Evolutionary conservation across 2,329 filamentous ascomycete genomes (phyloP).

Genomic region (Fonsecaea pedrosoi): DNA sequence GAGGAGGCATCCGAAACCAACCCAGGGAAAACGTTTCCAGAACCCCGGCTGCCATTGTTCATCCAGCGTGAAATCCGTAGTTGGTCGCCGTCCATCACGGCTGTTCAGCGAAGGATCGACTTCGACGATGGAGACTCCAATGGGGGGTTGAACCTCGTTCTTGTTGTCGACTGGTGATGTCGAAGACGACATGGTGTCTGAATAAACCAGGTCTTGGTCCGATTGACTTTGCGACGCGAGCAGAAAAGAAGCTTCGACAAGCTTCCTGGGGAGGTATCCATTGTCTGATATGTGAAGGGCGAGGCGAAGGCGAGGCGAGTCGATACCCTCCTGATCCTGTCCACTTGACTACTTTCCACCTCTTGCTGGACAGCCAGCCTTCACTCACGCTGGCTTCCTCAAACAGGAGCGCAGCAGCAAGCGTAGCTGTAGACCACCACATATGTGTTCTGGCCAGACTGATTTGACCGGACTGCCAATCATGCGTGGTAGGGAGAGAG

Average conservation of each 20-base stretch:
- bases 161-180: background rate
- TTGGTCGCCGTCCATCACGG: background rate
- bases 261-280: background rate
- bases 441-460: background rate
- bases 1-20: background rate
- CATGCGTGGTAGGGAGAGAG: background rate
- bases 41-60: background rate
- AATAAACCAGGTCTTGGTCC: background rate
- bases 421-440: background rate
- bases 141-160: background rate
- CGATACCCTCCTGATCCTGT: background rate
- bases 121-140: background rate
- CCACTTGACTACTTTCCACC: background rate
- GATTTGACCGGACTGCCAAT: background rate
- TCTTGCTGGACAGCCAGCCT: background rate
- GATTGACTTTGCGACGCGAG: background rate
- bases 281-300: background rate
- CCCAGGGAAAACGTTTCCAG: background rate
- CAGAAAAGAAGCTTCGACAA: background rate
- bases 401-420: background rate
- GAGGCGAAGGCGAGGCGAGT: background rate
- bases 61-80: background rate
- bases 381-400: background rate
- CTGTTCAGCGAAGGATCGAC: slow-evolving; percentile 2
- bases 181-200: background rate